phyloP scores from a whole-genome alignment of 2,329 filamentous ascomycete species.

The Albophoma yamanashiensis region DNA sequence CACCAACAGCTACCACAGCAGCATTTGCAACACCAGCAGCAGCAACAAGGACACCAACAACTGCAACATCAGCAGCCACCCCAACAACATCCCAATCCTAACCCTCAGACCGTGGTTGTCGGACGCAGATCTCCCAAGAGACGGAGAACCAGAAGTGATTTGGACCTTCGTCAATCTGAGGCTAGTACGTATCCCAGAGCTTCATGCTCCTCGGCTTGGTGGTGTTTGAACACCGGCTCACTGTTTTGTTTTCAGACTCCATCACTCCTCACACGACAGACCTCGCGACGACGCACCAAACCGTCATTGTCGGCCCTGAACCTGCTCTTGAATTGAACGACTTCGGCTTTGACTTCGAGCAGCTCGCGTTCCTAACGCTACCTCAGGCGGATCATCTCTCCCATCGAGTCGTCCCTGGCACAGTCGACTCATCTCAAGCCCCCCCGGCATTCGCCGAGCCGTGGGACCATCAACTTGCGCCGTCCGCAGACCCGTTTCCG shows the following conservation, averaged over 20 bases:
- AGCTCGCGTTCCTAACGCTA: constrained; percentile 18
- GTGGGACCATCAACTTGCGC: constrained; percentile 10
- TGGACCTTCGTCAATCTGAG: constrained; percentile 21
- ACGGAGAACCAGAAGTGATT: constrained; percentile 22
- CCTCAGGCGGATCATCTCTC: constrained; percentile 17
- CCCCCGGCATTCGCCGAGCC: constrained; percentile 11
- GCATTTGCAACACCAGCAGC: constrained; percentile 7
- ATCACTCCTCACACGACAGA: constrained; percentile 14
- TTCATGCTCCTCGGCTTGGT: constrained; percentile 2
- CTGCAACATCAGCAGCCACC: constrained; percentile 5
- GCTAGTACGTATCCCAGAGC: constrained; percentile 18
- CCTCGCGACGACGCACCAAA: constrained; percentile 13
- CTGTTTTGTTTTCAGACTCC: constrained; percentile 15
- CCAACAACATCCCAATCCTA: constrained; percentile 1
- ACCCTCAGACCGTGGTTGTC: constrained; percentile 6
- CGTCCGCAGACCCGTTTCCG: constrained; percentile 4
- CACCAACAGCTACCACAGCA: constrained; percentile 7
- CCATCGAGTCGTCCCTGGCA: constrained; percentile 11
- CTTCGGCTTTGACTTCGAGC: constrained; percentile 24
- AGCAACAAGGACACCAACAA: constrained; percentile 5
- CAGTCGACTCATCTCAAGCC: constrained; percentile 7
- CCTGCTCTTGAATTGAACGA: constrained; percentile 18
- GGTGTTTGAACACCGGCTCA: constrained; percentile 4
- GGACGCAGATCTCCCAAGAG: constrained; percentile 25
- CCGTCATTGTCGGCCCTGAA: constrained; percentile 17